Conservation (phyloP, 805 yeast species). For the Saccharomycopsis sp. region DNA sequence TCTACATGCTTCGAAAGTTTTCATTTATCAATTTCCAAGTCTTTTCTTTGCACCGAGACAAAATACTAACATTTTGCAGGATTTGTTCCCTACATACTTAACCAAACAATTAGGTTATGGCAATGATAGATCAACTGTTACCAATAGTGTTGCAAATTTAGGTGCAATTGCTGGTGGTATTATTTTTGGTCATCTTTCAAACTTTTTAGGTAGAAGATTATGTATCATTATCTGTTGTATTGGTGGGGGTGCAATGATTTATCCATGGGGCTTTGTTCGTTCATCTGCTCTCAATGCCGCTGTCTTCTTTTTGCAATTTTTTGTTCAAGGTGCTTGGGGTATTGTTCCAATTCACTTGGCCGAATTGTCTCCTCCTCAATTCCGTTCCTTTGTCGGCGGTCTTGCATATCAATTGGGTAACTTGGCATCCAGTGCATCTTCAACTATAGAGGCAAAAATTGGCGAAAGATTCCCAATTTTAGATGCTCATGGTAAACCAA, state of each 20-base stretch:
- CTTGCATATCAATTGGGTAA: slow-evolving; percentile 66
- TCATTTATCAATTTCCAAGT: too few relatives aligned
- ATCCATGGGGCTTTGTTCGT: slow-evolving; percentile 51
- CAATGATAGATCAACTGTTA: slow-evolving; percentile 45
- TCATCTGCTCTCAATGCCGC: slow-evolving; percentile 40
- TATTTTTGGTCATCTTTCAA: slow-evolving; percentile 49
- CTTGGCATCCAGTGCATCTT: slow-evolving; percentile 61
- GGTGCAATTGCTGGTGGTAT: slow-evolving; percentile 68
- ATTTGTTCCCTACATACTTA: slow-evolving; percentile 59
- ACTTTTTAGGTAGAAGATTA: slow-evolving; percentile 54
- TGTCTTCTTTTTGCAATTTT: slow-evolving; percentile 55
- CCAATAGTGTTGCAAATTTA: slow-evolving; percentile 54
- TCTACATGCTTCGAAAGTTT: too few relatives aligned
- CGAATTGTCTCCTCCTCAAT: slow-evolving; percentile 59
- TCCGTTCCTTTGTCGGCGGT: slow-evolving; percentile 56
- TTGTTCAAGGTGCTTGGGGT: slow-evolving; percentile 73
- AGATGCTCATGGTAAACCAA: slow-evolving; percentile 27
- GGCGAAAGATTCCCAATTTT: slow-evolving; percentile 53
- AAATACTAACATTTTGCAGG: too few relatives aligned
- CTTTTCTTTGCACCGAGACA: too few relatives aligned
- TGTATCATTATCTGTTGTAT: slow-evolving; percentile 44
- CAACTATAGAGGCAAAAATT: slow-evolving; percentile 61
- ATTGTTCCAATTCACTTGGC: slow-evolving; percentile 58
- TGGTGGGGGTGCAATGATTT: slow-evolving; percentile 52
- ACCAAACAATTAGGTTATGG: slow-evolving; percentile 43